These are phyloP conservation scores for Globisporangium abappressorium DNA, from an alignment of 352 stramenopile genomes.

Conservation along the genomic window DNA sequence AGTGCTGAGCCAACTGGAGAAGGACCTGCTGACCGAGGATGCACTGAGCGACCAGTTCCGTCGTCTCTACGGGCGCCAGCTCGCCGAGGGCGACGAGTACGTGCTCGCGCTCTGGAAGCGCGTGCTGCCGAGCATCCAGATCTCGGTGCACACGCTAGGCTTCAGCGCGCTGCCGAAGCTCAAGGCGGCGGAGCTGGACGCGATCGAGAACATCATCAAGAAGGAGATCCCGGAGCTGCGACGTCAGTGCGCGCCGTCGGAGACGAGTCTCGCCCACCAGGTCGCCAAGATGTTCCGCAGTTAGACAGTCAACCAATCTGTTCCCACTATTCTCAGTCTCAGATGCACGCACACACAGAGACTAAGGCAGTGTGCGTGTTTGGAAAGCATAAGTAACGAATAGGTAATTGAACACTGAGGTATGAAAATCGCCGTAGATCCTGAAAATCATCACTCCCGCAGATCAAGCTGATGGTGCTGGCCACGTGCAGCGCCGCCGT, in stretches of 20 bases:
- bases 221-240: slow-evolving; percentile 89
- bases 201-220: slow-evolving; percentile 88
- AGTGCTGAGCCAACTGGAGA: slow-evolving; percentile 83
- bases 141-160: slow-evolving; percentile 84
- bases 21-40: slow-evolving; percentile 82
- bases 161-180: slow-evolving; percentile 86
- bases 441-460: not conserved
- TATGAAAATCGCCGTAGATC: not conserved
- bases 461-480: not conserved
- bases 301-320: slow-evolving; percentile 22
- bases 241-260: slow-evolving; percentile 73
- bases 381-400: not conserved
- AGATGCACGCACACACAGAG: not conserved
- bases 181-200: slow-evolving; percentile 72
- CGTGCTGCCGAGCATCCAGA: slow-evolving; percentile 79
- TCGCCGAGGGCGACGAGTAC: slow-evolving; percentile 98
- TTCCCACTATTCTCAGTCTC: not conserved
- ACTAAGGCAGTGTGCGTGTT: not conserved
- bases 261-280: slow-evolving; percentile 83
- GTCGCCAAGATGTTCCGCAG: slow-evolving; percentile 81
- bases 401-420: not conserved
- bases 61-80: slow-evolving; percentile 91
- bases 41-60: slow-evolving; percentile 92
- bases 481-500: not conserved
- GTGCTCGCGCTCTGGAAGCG: slow-evolving; percentile 93